phyloP scores from a whole-genome alignment of 208 protist species.

The Leishmania martiniquensis region DNA sequence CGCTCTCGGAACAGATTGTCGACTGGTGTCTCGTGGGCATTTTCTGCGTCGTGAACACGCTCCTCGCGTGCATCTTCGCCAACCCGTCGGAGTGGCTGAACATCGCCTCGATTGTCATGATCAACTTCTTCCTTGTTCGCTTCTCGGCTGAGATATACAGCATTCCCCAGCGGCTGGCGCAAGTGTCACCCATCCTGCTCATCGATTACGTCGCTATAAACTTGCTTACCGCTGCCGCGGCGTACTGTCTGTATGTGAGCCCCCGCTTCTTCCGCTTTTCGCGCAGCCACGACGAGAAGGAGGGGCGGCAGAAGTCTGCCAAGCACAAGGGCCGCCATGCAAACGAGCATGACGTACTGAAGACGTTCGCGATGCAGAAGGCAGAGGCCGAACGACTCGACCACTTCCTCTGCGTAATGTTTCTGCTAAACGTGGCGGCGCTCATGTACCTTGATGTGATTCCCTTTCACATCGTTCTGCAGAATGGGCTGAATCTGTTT shows the following conservation, averaged over 20 bases:
- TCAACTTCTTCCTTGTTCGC: constrained; percentile 65
- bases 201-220: constrained; percentile 47
- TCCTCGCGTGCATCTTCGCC: constrained; percentile 43
- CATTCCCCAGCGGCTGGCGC: constrained; percentile 43
- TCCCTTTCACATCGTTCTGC: constrained; percentile 41
- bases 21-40: constrained; percentile 75
- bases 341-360: constrained; percentile 31
- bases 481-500: constrained; percentile 39
- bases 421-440: constrained; percentile 44
- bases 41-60: constrained; percentile 56
- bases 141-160: constrained; percentile 60
- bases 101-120: constrained; percentile 41
- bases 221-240: constrained; percentile 18
- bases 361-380: constrained; percentile 44
- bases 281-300: constrained; percentile 1
- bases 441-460: constrained; percentile 45
- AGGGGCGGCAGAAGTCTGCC: not conserved
- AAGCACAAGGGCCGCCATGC: not conserved
- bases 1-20: constrained; percentile 70
- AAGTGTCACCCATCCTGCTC: constrained; percentile 29
- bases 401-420: constrained; percentile 34
- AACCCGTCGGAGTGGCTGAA: constrained; percentile 68
- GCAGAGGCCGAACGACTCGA: constrained; percentile 48
- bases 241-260: constrained; percentile 70
- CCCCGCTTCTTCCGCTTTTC: constrained; percentile 29